Evolutionary conservation across 108 stramenopile species (phyloP).

Genomic region (Mediolabrus comicus): DNA sequence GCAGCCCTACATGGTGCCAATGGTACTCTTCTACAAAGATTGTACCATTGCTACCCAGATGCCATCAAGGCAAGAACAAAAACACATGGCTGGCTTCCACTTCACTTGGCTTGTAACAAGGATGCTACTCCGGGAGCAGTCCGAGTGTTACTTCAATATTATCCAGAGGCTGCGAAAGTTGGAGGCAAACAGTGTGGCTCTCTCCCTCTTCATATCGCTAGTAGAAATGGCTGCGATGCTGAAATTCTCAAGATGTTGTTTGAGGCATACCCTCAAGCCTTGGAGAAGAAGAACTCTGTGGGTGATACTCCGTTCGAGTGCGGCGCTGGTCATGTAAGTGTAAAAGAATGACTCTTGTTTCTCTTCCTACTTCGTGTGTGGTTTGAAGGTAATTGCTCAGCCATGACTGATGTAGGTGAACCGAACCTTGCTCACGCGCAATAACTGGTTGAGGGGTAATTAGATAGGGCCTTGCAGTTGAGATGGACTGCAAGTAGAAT

Average conservation of each 20-base stretch:
- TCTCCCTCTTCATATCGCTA: conserved; percentile 44
- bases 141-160: conserved; percentile 24
- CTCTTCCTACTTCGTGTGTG: no score
- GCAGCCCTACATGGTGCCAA: conserved; percentile 43
- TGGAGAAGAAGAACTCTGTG: conserved; percentile 36
- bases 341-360: neutral
- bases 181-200: conserved; percentile 44
- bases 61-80: conserved; percentile 39
- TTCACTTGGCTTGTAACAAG: conserved; percentile 50
- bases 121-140: conserved; percentile 39
- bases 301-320: conserved; percentile 31
- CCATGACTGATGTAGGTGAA: conserved; percentile 19
- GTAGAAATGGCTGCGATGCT: conserved; percentile 31
- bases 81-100: conserved; percentile 41
- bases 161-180: conserved; percentile 36
- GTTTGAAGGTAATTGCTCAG: no score
- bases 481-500: no score
- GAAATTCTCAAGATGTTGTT: conserved; percentile 57
- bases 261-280: conserved; percentile 53
- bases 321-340: conserved; percentile 31
- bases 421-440: neutral
- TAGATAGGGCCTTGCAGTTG: no score
- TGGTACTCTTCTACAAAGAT: conserved; percentile 25
- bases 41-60: conserved; percentile 46
- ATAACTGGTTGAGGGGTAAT: no score